These are phyloP conservation scores for Euphorbia schlechtendalii DNA, from an alignment of 441 rosid genomes.

Conservation along the genomic window DNA sequence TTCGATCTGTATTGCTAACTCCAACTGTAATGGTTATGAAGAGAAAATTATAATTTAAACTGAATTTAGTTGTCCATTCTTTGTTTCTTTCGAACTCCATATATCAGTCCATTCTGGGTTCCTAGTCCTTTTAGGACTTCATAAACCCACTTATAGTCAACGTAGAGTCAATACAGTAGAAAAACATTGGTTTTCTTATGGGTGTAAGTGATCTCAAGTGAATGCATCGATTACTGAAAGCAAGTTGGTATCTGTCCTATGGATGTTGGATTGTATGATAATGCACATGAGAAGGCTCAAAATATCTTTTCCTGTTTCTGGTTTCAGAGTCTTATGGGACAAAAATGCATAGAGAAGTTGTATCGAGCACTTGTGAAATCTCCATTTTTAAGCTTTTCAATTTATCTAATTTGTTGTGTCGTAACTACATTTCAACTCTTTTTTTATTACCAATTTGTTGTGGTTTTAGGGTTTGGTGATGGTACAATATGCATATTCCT, in stretches of 20 bases:
- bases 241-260: neutral
- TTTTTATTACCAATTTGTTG: neutral
- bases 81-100: neutral
- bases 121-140: neutral
- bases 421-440: too few relatives aligned
- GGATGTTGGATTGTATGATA: slow-evolving; percentile 7
- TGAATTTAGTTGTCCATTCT: neutral
- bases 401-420: neutral
- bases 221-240: neutral
- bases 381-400: neutral
- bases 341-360: neutral
- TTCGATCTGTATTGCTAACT: slow-evolving; percentile 10
- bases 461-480: neutral
- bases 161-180: neutral
- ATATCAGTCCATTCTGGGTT: neutral
- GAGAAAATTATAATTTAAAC: slow-evolving; percentile 1
- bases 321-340: neutral
- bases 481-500: neutral
- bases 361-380: neutral
- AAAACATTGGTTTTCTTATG: neutral
- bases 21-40: slow-evolving; percentile 3
- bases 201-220: too few relatives aligned
- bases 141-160: neutral
- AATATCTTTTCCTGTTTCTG: neutral
- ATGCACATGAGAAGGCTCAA: neutral